Evolutionary conservation across 1,284 basidiomycete genomes (phyloP).

Genomic region (Cryptococcus hybrid): DNA sequence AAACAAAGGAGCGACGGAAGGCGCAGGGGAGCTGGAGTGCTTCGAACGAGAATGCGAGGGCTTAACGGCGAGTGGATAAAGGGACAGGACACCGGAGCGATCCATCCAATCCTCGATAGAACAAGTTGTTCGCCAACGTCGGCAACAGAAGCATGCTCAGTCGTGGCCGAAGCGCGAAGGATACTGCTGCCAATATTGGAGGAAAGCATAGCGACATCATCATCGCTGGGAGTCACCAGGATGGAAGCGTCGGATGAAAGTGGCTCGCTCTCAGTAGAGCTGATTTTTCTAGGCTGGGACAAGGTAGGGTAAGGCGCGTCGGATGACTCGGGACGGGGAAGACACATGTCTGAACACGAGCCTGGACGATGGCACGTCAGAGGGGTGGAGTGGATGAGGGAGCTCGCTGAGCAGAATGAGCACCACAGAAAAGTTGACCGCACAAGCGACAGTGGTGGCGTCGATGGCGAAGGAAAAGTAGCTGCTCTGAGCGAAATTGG

Average conservation of each 20-base stretch:
- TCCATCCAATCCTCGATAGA: slow-evolving; percentile 46
- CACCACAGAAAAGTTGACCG: slow-evolving; percentile 37
- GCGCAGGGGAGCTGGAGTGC: slow-evolving; percentile 9
- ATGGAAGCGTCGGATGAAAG: slow-evolving; percentile 4
- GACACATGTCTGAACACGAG: slow-evolving; percentile 41
- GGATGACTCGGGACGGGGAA: slow-evolving; percentile 5
- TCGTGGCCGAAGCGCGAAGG: too few relatives aligned
- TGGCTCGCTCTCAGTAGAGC: slow-evolving; percentile 20
- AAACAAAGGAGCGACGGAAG: slow-evolving; percentile 36
- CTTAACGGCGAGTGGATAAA: slow-evolving; percentile 44
- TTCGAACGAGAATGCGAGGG: slow-evolving; percentile 25
- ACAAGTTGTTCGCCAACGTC: neutral
- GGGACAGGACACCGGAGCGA: slow-evolving; percentile 39
- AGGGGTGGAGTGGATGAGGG: slow-evolving; percentile 12
- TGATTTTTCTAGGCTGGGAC: slow-evolving; percentile 14
- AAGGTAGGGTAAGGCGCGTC: neutral
- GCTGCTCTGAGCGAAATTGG: slow-evolving; percentile 35
- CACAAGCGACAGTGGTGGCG: slow-evolving; percentile 46
- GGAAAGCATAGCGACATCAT: too few relatives aligned
- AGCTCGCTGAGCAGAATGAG: slow-evolving; percentile 30
- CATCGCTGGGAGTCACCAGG: neutral
- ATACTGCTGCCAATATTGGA: too few relatives aligned
- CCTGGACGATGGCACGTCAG: slow-evolving; percentile 10
- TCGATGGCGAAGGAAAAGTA: slow-evolving; percentile 35
- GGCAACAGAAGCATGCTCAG: too few relatives aligned